Base-by-base conservation (phyloP, 1,284 basidiomycete genomes). In the Xerocomus nothofagi region DNA sequence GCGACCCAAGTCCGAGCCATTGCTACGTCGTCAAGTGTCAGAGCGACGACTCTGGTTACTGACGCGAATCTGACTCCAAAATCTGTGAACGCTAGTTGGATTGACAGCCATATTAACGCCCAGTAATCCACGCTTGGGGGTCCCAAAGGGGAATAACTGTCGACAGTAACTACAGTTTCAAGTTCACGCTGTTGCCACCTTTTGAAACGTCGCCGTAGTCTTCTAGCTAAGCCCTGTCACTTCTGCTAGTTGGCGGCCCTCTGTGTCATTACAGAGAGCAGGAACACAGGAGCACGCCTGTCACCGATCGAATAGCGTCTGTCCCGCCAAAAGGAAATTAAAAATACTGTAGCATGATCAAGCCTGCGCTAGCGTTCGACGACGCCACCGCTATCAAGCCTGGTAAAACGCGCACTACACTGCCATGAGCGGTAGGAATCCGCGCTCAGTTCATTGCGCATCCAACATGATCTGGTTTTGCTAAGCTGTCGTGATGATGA, bases 271-370 rank as follows among this genome's bases (percentile, higher is more conserved):
- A n/a, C 17, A 10, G 45, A 45, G 34, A 41, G 31, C 24, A 37
- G 44, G n/a, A 34, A 2, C 40, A 48, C 39, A 29, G 26, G n/a
- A 34, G 2, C 40, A 48, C 39, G 26, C 26, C 37, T 33, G 48
- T 40, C 55, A 59, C 11, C 20, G 37, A 42, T 47, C 43, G 23
- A 43, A 42, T 36, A 40, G 30, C 36, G 15, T 11, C 20, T 46
- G 44, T 60, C 58, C 44, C 40, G 54, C 54, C 54, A 32, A 14
- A n/a, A 26, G 33, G 31, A 34, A 18, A 39, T 42, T 21, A 8
- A 21, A 55, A 39, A n/a, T 11, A 6, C 9, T 10, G 4, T 38
- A 31, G 38, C 18, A 36, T 6, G n/a, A 21, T 18, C 36, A 34
- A 33, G 40, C 40, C 44, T 23, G 26, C 33, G 33, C 30, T 26